phyloP scores from a whole-genome alignment of 2,329 filamentous ascomycete genomes.

The Fusarium sp. region DNA sequence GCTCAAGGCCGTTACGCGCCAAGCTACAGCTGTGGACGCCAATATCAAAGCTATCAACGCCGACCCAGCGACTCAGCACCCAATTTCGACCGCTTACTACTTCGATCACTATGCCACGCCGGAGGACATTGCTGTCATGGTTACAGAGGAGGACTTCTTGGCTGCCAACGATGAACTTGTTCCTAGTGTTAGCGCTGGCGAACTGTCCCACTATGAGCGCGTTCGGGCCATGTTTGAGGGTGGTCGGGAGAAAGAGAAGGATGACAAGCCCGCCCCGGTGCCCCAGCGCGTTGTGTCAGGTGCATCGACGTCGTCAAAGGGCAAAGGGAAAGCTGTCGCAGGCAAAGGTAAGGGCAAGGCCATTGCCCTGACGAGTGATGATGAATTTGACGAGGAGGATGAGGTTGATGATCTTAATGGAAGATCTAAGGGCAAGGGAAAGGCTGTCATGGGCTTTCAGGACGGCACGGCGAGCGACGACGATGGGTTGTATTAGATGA shows the following conservation, averaged over 20 bases:
- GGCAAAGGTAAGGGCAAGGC: slow-evolving; percentile 50
- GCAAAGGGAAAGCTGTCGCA: slow-evolving; percentile 48
- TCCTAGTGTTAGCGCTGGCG: slow-evolving; percentile 92
- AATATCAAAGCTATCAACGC: slow-evolving; percentile 80
- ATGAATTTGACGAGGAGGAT: slow-evolving; percentile 51
- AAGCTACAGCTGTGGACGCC: slow-evolving; percentile 84
- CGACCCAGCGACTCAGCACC: slow-evolving; percentile 51
- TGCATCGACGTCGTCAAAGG: slow-evolving; percentile 46
- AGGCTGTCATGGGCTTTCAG: slow-evolving; percentile 64
- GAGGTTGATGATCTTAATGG: slow-evolving; percentile 49
- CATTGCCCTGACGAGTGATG: slow-evolving; percentile 48
- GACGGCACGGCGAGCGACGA: slow-evolving; percentile 68
- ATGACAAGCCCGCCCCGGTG: slow-evolving; percentile 53
- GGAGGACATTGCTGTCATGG: slow-evolving; percentile 87
- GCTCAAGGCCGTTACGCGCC: slow-evolving; percentile 96
- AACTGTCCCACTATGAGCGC: slow-evolving; percentile 89
- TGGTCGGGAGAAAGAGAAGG: slow-evolving; percentile 48
- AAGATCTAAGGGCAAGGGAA: slow-evolving; percentile 66
- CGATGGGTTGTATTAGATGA: slow-evolving; percentile 64
- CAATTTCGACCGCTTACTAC: slow-evolving; percentile 88
- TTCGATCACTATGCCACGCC: slow-evolving; percentile 91
- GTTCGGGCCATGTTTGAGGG: slow-evolving; percentile 89
- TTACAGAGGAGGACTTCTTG: slow-evolving; percentile 89
- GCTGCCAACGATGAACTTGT: slow-evolving; percentile 86
- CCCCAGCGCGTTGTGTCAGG: slow-evolving; percentile 40